Conservation (phyloP, 225 moss, liverwort and hornwort genomes). For the Asterella californica region DNA sequence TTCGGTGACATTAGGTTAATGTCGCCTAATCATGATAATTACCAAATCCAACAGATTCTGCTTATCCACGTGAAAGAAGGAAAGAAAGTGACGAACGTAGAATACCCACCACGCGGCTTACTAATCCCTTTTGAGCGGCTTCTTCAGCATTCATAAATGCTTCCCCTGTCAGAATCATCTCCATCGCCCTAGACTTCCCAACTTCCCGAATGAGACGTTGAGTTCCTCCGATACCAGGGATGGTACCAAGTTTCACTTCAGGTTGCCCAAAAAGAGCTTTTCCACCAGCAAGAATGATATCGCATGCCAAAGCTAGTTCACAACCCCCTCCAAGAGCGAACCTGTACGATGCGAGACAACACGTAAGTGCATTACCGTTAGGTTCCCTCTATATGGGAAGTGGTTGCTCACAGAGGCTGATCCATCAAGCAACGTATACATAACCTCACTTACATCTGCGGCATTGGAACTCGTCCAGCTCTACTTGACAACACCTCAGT, state of each 20-base stretch:
- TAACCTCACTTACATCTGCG: not conserved
- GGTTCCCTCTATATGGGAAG: not conserved
- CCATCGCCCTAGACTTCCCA: conserved; percentile 97
- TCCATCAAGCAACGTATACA: not conserved
- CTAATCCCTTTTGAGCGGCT: conserved; percentile 71
- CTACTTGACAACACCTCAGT: not conserved
- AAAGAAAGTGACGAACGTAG: not conserved
- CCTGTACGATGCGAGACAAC: conserved; percentile 30
- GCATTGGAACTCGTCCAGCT: not conserved
- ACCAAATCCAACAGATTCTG: not conserved
- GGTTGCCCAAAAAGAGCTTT: conserved; percentile 96
- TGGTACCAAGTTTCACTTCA: conserved; percentile 79
- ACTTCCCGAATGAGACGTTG: conserved; percentile 91
- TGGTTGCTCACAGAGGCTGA: not conserved
- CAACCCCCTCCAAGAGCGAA: conserved; percentile 95
- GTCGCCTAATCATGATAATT: too few relatives aligned
- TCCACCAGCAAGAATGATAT: conserved; percentile 86
- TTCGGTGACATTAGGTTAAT: not conserved
- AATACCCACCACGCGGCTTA: conserved; percentile 72
- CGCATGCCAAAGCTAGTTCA: conserved; percentile 90
- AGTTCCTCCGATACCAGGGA: conserved; percentile 92
- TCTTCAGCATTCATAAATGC: conserved; percentile 87
- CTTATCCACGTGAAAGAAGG: not conserved
- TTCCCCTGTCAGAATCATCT: conserved; percentile 90
- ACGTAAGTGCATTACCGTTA: too few relatives aligned